phyloP scores from a whole-genome alignment of 163 green algal genomes.

The Scenedesmus sp. region DNA sequence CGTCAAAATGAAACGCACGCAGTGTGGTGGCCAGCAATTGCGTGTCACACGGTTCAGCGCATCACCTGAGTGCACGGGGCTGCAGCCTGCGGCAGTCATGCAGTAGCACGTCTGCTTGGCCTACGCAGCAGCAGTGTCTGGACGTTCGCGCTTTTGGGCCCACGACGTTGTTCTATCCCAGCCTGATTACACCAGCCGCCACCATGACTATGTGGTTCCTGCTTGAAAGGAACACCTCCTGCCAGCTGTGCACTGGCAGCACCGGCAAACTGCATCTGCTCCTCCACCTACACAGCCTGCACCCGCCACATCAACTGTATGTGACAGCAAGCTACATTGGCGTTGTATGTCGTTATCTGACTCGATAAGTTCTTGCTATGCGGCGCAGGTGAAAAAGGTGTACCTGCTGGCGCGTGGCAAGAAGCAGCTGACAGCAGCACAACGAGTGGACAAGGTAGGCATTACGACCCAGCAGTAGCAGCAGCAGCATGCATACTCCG shows the following conservation, averaged over 20 bases:
- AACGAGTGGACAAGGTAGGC: conserved; percentile 19
- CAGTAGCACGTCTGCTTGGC: too few relatives aligned
- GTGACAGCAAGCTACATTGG: neutral
- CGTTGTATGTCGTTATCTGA: too few relatives aligned
- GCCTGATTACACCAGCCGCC: too few relatives aligned
- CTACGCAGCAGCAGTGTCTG: neutral
- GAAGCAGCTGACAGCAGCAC: neutral
- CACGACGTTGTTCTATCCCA: neutral
- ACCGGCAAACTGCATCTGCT: neutral
- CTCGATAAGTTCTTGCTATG: too few relatives aligned
- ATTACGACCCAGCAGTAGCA: neutral
- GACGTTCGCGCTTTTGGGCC: neutral
- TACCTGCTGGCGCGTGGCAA: conserved; percentile 48
- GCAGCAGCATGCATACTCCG: neutral
- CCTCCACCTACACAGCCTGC: neutral
- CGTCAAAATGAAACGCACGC: neutral
- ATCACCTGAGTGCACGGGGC: neutral
- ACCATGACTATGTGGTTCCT: too few relatives aligned
- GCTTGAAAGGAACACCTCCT: too few relatives aligned
- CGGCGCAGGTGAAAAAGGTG: conserved; percentile 27
- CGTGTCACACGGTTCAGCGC: too few relatives aligned
- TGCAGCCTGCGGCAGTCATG: too few relatives aligned
- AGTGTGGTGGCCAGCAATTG: neutral
- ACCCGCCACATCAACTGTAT: neutral
- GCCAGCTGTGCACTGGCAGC: neutral